Percentiles rank a stretch among this genome's conserved stretches.
These are phyloP conservation scores for Salvia sclarea DNA, from an alignment of 305 asterid genomes.

Conservation along the genomic window DNA sequence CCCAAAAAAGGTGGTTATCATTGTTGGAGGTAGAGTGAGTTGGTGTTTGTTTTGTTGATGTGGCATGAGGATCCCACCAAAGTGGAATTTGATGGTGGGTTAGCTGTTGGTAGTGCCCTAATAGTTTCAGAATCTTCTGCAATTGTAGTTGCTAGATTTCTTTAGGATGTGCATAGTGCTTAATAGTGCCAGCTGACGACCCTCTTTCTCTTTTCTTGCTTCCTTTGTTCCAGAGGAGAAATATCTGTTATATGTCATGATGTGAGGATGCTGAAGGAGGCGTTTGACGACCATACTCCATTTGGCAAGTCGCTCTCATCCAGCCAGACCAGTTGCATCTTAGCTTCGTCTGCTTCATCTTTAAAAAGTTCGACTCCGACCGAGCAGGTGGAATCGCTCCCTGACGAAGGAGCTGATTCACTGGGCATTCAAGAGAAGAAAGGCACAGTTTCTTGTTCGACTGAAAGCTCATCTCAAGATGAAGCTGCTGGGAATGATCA, in stretches of 20 bases:
- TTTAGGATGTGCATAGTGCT: neutral
- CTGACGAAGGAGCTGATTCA: conserved; percentile 31
- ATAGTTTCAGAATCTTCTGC: neutral
- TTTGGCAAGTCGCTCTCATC: conserved; percentile 67
- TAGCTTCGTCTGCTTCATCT: conserved; percentile 54
- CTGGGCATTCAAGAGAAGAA: conserved; percentile 19
- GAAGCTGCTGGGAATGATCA: conserved; percentile 29
- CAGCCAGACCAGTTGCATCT: conserved; percentile 61
- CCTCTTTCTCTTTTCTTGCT: conserved; percentile 21
- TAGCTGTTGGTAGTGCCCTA: neutral
- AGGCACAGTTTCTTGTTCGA: conserved; percentile 8
- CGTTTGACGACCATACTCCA: conserved; percentile 61
- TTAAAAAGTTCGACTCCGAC: conserved; percentile 39
- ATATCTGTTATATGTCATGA: conserved; percentile 75
- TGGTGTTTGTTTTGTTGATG: neutral
- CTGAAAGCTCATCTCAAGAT: conserved; percentile 30
- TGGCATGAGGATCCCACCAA: neutral
- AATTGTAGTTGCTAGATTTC: neutral
- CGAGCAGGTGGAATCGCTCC: conserved; percentile 38
- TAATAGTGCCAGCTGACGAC: conserved; percentile 15
- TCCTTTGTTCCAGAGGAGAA: conserved; percentile 62
- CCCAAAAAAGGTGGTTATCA: neutral
- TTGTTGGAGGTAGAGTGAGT: neutral
- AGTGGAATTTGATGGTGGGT: neutral
- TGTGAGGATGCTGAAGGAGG: conserved; percentile 66